These are phyloP conservation scores for Nakazawaea sp. DNA, from an alignment of 805 yeast species.

Conservation along the genomic window DNA sequence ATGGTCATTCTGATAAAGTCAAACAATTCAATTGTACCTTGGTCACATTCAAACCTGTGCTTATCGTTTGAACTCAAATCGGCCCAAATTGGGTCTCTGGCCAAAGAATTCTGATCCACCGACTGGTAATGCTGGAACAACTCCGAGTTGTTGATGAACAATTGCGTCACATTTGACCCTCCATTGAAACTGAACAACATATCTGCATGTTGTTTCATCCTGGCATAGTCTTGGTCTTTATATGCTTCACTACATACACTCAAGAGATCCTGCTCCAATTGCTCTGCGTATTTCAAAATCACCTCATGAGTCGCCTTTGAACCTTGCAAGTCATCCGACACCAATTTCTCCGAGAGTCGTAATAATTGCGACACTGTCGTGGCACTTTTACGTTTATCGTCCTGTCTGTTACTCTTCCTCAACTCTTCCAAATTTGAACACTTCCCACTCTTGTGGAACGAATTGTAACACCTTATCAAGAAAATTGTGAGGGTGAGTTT, in stretches of 20 bases:
- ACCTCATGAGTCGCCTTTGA: constrained; percentile 26
- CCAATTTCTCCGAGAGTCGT: constrained; percentile 57
- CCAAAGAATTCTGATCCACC: constrained; percentile 22
- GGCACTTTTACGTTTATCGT: constrained; percentile 63
- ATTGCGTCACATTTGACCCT: constrained; percentile 74
- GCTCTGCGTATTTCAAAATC: constrained; percentile 68
- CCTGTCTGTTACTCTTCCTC: constrained; percentile 35
- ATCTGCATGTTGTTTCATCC: constrained; percentile 70
- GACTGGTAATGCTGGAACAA: constrained; percentile 48
- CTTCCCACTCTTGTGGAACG: constrained; percentile 55
- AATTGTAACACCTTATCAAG: constrained; percentile 68
- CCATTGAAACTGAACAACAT: constrained; percentile 77
- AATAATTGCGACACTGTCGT: constrained; percentile 58
- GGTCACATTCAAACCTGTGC: constrained; percentile 41
- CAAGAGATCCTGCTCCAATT: constrained; percentile 66
- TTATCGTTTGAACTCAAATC: constrained; percentile 52
- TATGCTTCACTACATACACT: constrained; percentile 71
- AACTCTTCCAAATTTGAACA: constrained; percentile 46
- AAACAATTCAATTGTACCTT: constrained; percentile 43
- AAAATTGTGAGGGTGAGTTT: constrained; percentile 67
- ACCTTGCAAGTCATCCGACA: constrained; percentile 43
- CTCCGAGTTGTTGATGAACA: constrained; percentile 75
- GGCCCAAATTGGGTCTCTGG: constrained; percentile 50
- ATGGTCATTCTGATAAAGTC: constrained; percentile 53
- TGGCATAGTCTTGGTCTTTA: constrained; percentile 56